Base-by-base conservation (phyloP, 208 protist species). In the Trypanosoma caninum region DNA sequence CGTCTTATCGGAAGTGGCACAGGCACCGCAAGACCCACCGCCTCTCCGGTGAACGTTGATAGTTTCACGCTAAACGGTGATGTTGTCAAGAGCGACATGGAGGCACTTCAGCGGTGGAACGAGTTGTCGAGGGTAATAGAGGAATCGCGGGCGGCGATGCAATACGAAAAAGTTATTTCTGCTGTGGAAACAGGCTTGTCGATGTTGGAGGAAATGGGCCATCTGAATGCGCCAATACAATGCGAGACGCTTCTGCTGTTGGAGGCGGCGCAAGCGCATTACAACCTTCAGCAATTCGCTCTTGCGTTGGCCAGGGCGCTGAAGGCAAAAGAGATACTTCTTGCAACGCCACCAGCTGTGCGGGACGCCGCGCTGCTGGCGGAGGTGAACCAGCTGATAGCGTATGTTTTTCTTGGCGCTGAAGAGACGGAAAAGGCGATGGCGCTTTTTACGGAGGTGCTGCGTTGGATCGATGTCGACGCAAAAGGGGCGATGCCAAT, bases 401-500 rank as follows among this genome's bases (percentile, higher is more conserved):
- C 74, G 0, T 87, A 80, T 50, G 72, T 84, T 25, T 72, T 89
- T 35, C 79, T 78, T 35, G 59, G 66, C 56, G 61, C 74, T 50
- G 76, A 73, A 14, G 72, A 78, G 4, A 67, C 64, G 2, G 53
- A 55, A 0, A 71, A 91, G 59, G 84, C 89, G 14, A 71, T 80
- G 4, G 69, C 73, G 47, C 51, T 86, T 40, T 85, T 94, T 41
- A 74, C 75, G 33, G 71, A 84, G 18, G 72, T 96, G 5, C 71
- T 93, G 46, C 68, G 65, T 5, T 96, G 89, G 87, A 84, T 96
- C 44, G 82, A 93, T 55, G 84, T 89, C 37, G 89, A 96, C 41
- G 75, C 87, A 11, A 87, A 86, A 65, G 64, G 76, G 3, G 83
- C 81, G 25, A 80, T 81, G 79, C 89, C 89, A 44, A 91, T 96